Base-by-base conservation (phyloP, 2,329 filamentous ascomycete genomes). In the Pyrenochaeta sp. region DNA sequence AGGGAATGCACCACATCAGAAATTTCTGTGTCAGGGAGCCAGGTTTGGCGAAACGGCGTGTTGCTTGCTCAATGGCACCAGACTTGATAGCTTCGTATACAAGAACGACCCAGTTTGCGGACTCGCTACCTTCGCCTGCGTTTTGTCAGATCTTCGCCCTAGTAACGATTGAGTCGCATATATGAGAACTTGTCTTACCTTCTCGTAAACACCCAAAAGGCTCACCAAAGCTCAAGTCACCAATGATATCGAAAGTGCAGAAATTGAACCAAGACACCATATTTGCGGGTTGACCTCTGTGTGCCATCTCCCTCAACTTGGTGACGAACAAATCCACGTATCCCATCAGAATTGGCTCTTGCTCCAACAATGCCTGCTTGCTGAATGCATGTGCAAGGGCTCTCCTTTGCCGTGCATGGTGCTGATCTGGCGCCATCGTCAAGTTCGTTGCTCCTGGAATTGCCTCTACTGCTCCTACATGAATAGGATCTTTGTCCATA, bases 291-390 rank as follows among this genome's bases (percentile, higher is more conserved):
- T 62, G 49, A 9, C 67, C 56, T 11, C 48, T 58, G 8, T 62
- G 44, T 5, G 58, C 58, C 52, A 70, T 58, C 52, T 69, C 72
- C 44, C 55, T 60, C 20, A 79, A 51, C 19, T 65, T 66, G 6
- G 57, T 31, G 19, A 77, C 63, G 23, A 78, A 67, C 7, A 75
- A 48, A 32, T 72, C 61, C 14, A 75, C 68, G 49, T 77, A 75
- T 0, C 52, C 48, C 41, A 67, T 60, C 46, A 79, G 38, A 53
- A 73, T 65, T 1, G 65, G 61, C 49, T 74, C 68, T 41, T 76
- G 73, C 36, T 71, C 65, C 17, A 67, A 50, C 24, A 76, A 37
- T 2, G 72, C 72, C 43, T 69, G 68, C 32, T 73, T 67, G 4
- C 61, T 67, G 53, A 76, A 76, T 7, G 71, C 70, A 53, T 75